phyloP scores from a whole-genome alignment of 2,329 filamentous ascomycete species.

The Claviceps fusiformis region DNA sequence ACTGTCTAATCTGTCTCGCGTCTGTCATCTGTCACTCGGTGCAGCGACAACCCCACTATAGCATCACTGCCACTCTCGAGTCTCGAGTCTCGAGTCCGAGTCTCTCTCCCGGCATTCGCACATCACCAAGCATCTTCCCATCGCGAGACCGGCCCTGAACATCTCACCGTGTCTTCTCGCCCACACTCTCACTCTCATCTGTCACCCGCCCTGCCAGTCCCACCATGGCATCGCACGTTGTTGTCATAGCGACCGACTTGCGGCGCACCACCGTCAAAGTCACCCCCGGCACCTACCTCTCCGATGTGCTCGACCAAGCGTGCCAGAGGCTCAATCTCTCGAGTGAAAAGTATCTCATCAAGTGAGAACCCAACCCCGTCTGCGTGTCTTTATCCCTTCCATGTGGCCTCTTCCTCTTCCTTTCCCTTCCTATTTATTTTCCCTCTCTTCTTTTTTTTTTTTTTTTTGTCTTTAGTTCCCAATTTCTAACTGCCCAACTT shows the following conservation, averaged over 20 bases:
- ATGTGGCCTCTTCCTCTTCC: not conserved
- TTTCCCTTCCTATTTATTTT: not conserved
- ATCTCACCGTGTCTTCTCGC: not conserved
- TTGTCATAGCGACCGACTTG: slow-evolving; percentile 70
- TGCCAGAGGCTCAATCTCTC: slow-evolving; percentile 68
- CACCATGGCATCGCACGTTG: slow-evolving; percentile 74
- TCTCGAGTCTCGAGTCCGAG: not conserved
- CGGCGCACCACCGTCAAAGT: slow-evolving; percentile 73
- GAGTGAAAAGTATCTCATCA: slow-evolving; percentile 64
- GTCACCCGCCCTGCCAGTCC: no score
- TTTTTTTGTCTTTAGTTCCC: no score
- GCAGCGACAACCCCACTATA: not conserved
- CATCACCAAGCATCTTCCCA: not conserved
- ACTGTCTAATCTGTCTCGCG: no score
- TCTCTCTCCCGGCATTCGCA: not conserved
- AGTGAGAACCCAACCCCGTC: slow-evolving; percentile 35
- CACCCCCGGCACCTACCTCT: slow-evolving; percentile 64
- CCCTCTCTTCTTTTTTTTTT: not conserved
- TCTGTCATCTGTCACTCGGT: not conserved
- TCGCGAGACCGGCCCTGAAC: not conserved
- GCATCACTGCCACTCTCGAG: not conserved
- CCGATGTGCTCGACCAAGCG: slow-evolving; percentile 76
- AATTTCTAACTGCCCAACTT: not conserved
- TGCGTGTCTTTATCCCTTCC: no score
- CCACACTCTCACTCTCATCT: not conserved